phyloP scores from a whole-genome alignment of 306 rosid genomes.

The Malus fusca region DNA sequence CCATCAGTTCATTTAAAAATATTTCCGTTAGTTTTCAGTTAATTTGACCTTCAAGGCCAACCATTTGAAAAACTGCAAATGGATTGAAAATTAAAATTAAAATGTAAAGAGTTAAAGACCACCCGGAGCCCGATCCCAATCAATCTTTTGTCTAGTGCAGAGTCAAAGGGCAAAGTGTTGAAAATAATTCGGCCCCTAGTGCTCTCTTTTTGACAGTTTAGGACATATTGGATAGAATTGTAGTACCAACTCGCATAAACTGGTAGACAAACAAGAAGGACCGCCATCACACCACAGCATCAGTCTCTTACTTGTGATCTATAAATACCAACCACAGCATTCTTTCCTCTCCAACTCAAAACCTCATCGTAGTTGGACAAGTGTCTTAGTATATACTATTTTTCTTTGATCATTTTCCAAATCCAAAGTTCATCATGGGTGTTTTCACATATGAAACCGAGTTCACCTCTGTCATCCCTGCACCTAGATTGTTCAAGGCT shows the following conservation, averaged over 20 bases:
- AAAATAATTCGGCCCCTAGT: neutral
- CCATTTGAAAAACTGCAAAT: neutral
- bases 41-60: no score
- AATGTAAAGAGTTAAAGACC: neutral
- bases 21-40: no score
- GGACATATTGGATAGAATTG: neutral
- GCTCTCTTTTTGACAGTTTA: neutral
- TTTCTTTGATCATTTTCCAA: neutral
- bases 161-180: neutral
- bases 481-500: conserved; percentile 43
- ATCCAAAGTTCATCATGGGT: neutral
- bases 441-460: conserved; percentile 20
- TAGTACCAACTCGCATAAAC: neutral
- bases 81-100: neutral
- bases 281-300: neutral
- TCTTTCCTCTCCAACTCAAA: neutral
- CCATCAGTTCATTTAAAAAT: no score
- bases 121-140: neutral
- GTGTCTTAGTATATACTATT: neutral
- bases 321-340: neutral
- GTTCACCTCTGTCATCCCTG: conserved; percentile 29
- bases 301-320: neutral
- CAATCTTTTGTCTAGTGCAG: neutral
- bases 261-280: neutral
- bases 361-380: neutral